Base-by-base conservation (phyloP, 2,329 filamentous ascomycete species). In the Ophiosphaerella korrae region DNA sequence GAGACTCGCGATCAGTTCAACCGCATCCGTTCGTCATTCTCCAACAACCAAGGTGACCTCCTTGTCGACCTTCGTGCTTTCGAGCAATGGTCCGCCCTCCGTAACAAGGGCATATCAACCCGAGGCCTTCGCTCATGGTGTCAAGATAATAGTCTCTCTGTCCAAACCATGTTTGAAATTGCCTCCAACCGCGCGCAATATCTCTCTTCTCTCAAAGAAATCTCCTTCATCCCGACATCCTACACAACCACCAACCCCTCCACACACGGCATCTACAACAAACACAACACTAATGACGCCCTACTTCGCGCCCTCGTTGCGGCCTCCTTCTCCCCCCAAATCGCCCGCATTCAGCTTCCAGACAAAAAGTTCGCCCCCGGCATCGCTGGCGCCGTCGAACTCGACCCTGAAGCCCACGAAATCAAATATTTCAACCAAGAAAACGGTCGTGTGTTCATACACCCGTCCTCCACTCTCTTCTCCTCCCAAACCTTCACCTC, bases 361-460 rank as follows among this genome's bases (percentile, higher is more conserved):
- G 91, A 96, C 75, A 96, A 96, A 78, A 97, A 97, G 74, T 99
- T 95, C 73, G 89, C 90, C 11, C 86, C 87, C 32, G 91, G 90
- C 2, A 84, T 95, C 57, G 90, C 90, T 1, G 94, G 94, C 7
- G 90, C 94, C 0, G 90, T 97, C 1, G 93, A 94, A 71, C 81
- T 97, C 6, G 94, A 99, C 68, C 93, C 93, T 0, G 93, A 97
- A 74, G 93, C 93, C 4, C 83, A 87, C 45, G 90, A 88, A 3
- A 97, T 99, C 75, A 94, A 92, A 71, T 99, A 92, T 77, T 97
- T 91, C 74, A 90, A 79, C 61, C 70, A 70, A 24, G 68, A 70
- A 16, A 72, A 74, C 33, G 70, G 70, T 2, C 83, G 94, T 6
- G 90, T 97, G 11, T 99, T 99, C 73, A 87, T 97, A 13, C 94